These are phyloP conservation scores for Wickerhamomyces silvicola DNA, from an alignment of 805 yeast species.

Conservation along the genomic window DNA sequence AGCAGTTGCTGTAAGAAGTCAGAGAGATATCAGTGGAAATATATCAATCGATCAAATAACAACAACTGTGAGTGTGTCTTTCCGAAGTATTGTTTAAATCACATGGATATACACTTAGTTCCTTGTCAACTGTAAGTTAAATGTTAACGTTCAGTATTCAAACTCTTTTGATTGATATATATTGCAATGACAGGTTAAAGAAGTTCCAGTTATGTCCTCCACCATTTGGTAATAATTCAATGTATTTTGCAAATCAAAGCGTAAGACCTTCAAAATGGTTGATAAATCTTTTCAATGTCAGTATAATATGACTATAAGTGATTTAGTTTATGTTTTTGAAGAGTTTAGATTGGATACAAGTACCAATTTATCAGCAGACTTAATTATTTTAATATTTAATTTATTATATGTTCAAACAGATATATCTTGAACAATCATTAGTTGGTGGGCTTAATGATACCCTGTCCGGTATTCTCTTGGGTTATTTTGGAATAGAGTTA, in stretches of 20 bases:
- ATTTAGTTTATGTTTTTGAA: constrained; percentile 25
- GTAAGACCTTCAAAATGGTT: constrained; percentile 10
- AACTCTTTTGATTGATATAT: constrained; percentile 45
- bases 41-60: constrained; percentile 33
- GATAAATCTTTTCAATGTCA: constrained; percentile 14
- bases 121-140: constrained; percentile 23
- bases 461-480: no score
- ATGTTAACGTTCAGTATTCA: constrained; percentile 41
- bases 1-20: constrained; percentile 35
- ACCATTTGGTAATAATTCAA: constrained; percentile 23
- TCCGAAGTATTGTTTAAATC: constrained; percentile 25
- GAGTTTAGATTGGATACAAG: constrained; percentile 35
- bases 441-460: no score
- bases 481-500: no score
- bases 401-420: constrained; percentile 21
- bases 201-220: constrained; percentile 58
- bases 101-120: constrained; percentile 25
- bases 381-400: constrained; percentile 35
- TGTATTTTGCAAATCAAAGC: constrained; percentile 2
- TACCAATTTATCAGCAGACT: constrained; percentile 38
- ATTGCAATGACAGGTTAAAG: constrained; percentile 40
- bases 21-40: constrained; percentile 39
- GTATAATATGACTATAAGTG: constrained; percentile 18
- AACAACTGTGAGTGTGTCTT: constrained; percentile 34
- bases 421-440: no score